Percentiles rank a stretch among this genome's conserved stretches.
Evolutionary conservation across 163 green algal species (phyloP).

Genomic region (Scenedesmus sp.): DNA sequence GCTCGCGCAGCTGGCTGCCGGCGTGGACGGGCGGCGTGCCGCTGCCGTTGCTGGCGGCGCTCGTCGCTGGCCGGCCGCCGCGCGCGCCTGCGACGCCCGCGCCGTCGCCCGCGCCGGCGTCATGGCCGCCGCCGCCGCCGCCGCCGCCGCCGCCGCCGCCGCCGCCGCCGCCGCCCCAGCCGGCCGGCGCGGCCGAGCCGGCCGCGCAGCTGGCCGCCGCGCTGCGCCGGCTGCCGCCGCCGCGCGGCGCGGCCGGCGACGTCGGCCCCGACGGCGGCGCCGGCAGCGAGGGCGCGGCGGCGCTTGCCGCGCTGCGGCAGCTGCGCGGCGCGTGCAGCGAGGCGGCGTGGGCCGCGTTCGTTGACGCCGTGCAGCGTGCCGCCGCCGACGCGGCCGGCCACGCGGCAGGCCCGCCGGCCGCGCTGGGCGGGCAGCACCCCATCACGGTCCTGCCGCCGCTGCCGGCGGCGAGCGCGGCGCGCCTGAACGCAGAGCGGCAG

Average conservation of each 20-base stretch:
- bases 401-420: neutral
- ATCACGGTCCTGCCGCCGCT: constrained; percentile 12
- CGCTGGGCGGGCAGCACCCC: constrained; percentile 6
- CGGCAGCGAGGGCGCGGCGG: neutral
- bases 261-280: neutral
- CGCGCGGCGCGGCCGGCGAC: too few species aligned
- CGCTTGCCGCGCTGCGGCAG: constrained; percentile 3
- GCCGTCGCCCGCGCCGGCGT: too few species aligned
- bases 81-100: too few species aligned
- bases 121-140: too few species aligned
- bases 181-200: too few species aligned
- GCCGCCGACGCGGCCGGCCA: constrained; percentile 6
- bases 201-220: neutral
- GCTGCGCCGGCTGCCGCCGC: neutral
- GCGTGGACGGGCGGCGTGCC: too few species aligned
- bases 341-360: constrained; percentile 15
- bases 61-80: too few species aligned
- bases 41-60: too few species aligned
- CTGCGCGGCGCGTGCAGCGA: neutral
- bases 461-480: neutral
- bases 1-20: too few species aligned
- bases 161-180: too few species aligned
- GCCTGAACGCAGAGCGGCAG: too few species aligned
- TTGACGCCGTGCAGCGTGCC: constrained; percentile 9
- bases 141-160: too few species aligned